Conservation (phyloP, 345 rosid species). For the Syzygium jambos region DNA sequence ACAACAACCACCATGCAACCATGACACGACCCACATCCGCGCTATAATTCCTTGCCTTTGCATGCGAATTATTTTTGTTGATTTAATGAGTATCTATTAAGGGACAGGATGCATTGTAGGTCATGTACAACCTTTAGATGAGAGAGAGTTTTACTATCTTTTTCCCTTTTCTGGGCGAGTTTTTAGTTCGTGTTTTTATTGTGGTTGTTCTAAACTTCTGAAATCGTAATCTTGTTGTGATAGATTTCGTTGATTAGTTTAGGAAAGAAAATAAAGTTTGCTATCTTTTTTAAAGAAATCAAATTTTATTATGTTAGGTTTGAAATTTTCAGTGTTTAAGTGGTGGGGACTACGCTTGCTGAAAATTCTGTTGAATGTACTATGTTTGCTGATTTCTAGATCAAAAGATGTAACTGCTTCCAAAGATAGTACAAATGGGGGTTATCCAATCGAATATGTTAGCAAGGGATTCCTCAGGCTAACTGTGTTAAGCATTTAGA, state of each 20-base stretch:
- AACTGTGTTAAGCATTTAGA: background rate
- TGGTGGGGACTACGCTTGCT: background rate
- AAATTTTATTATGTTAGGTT: background rate
- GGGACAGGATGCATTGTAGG: background rate
- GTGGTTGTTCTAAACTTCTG: background rate
- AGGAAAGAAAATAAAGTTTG: background rate
- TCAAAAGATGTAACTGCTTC: background rate
- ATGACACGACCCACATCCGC: background rate
- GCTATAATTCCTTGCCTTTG: background rate
- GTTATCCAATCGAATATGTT: background rate
- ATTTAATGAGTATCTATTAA: background rate
- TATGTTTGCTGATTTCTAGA: background rate
- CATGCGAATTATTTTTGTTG: background rate
- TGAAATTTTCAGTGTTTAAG: background rate
- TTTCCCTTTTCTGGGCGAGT: background rate
- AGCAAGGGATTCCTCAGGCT: background rate
- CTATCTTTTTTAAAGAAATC: background rate
- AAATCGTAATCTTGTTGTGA: background rate
- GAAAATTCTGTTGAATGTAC: background rate
- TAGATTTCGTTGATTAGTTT: background rate
- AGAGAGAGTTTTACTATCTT: background rate
- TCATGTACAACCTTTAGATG: background rate
- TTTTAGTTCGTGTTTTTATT: background rate
- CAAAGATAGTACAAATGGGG: background rate
- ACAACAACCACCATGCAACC: background rate